Base-by-base conservation (phyloP, 805 yeast genomes). In the Starmerella ratchasimensis region DNA sequence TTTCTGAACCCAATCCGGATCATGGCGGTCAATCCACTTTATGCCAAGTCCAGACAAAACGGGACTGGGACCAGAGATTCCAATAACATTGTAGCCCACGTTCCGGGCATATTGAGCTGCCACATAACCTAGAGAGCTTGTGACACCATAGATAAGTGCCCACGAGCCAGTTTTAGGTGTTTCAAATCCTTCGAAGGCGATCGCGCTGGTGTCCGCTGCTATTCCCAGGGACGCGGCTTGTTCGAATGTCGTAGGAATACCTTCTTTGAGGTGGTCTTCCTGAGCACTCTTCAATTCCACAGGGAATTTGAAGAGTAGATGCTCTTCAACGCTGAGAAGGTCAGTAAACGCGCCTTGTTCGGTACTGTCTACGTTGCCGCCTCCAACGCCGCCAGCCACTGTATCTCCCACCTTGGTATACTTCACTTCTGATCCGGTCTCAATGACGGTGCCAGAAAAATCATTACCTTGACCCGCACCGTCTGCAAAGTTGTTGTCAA, bases 171-270 rank as follows among this genome's bases (percentile, higher is more conserved):
- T 13, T 18, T 21, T 15, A 4, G 27, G 35, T 7, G 10, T 14
- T 26, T 4, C 9, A 23, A 4, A 4, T 58, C 55, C 38, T 49
- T 48, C 34, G 61, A 63, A 15, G 64, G 58, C 39, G 52, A 49
- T 24, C 22, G 66, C 72, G 14, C 69, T 62, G 3, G 81, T 76
- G 34, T 57, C 60, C 33, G 70, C 51, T 14, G 74, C 67, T 36
- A 74, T 59, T 23, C 77, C 69, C 26, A 74, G 51, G 9, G 77
- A 58, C 3, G 80, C 75, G 14, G 82, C 82, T 44, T 67, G 79
- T 59, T 76, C 83, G 48, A 63, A 74, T 13, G 75, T 60, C 27
- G 54, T 58, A 19, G 72, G 55, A 1, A 50, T 46, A 10, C 69
- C 71, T 17, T 59, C 46, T 26, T 65, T 58, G 22, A 58, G 35